A percentile compares a stretch with the other conserved stretches of the same genome.
phyloP scores from a whole-genome alignment of 106 monocot species.

The Gastrodia elata region DNA sequence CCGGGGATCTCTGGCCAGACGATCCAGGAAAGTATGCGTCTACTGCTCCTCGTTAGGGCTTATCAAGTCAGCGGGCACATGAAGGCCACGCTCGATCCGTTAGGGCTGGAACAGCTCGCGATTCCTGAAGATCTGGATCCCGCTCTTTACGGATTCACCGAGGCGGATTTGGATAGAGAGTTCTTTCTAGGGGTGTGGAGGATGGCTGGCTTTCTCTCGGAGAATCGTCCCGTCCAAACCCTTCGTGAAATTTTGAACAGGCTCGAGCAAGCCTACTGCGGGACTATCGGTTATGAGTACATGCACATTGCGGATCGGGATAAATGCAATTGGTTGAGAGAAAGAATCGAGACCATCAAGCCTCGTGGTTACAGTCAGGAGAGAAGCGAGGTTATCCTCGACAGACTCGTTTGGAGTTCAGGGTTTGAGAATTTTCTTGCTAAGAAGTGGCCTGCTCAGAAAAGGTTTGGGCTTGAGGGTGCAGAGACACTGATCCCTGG shows the following conservation, averaged over 20 bases:
- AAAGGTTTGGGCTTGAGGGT: constrained; percentile 91
- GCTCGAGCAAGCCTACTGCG: constrained; percentile 88
- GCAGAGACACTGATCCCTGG: constrained; percentile 86
- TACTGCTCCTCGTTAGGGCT: constrained; percentile 71
- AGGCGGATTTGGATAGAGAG: constrained; percentile 76
- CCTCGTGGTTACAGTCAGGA: constrained; percentile 39
- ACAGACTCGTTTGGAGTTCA: constrained; percentile 90
- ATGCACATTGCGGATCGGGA: constrained; percentile 90
- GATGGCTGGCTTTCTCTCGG: constrained; percentile 83
- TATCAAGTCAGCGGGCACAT: constrained; percentile 92
- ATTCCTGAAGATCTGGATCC: constrained; percentile 57
- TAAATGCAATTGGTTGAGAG: constrained; percentile 94
- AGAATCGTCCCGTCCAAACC: constrained; percentile 81
- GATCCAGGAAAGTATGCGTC: constrained; percentile 87
- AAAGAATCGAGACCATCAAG: constrained; percentile 70
- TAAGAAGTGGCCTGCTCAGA: constrained; percentile 75
- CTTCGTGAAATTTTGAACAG: constrained; percentile 56
- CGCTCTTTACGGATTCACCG: constrained; percentile 62
- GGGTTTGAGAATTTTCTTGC: constrained; percentile 87
- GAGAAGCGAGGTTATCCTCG: constrained; percentile 65
- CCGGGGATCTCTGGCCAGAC: constrained; percentile 91
- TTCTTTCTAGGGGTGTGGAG: constrained; percentile 97
- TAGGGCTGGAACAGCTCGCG: constrained; percentile 50
- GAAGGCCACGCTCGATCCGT: constrained; percentile 79
- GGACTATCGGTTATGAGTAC: constrained; percentile 85